Evolutionary conservation across 2,329 filamentous ascomycete genomes (phyloP).

Genomic region (Ophiostoma populinum): DNA sequence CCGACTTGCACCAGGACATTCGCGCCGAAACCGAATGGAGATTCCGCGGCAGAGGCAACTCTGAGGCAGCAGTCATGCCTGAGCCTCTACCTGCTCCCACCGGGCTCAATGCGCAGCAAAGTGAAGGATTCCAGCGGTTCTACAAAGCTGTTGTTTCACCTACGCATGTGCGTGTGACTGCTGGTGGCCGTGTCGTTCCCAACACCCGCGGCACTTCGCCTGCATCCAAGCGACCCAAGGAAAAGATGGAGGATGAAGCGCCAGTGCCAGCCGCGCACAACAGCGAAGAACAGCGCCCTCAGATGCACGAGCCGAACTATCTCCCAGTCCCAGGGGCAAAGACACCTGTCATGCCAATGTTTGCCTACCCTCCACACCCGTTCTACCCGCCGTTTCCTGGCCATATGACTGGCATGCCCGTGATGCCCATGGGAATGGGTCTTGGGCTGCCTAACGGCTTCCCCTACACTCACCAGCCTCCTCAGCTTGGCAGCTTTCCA

Average conservation of each 20-base stretch:
- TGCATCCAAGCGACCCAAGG: slow-evolving; percentile 32
- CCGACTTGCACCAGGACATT: slow-evolving; percentile 13
- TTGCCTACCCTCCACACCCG: slow-evolving; percentile 11
- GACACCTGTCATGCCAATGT: slow-evolving; percentile 13
- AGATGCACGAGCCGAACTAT: slow-evolving; percentile 1
- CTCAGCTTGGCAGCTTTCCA: not conserved
- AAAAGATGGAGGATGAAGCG: slow-evolving; percentile 16
- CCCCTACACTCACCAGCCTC: slow-evolving; percentile 8
- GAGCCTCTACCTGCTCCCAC: slow-evolving; percentile 37
- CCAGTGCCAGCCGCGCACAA: slow-evolving; percentile 14
- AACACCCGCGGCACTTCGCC: slow-evolving; percentile 39
- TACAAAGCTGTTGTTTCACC: slow-evolving; percentile 52
- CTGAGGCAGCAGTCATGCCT: slow-evolving; percentile 25
- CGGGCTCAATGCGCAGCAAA: slow-evolving; percentile 35
- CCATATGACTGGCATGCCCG: slow-evolving; percentile 18
- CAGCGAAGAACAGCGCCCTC: slow-evolving; percentile 3
- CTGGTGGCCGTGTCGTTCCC: slow-evolving; percentile 48
- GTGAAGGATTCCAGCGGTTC: slow-evolving; percentile 50
- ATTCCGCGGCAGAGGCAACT: slow-evolving; percentile 27
- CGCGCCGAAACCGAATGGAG: slow-evolving; percentile 12
- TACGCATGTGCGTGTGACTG: slow-evolving; percentile 49
- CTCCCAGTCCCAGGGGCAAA: not conserved
- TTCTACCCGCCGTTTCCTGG: slow-evolving; percentile 10
- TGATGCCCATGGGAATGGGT: slow-evolving; percentile 25
- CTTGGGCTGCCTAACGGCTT: slow-evolving; percentile 10